Evolutionary conservation across 2,329 filamentous ascomycete species (phyloP).

Genomic region (Cladorrhinum sp.): DNA sequence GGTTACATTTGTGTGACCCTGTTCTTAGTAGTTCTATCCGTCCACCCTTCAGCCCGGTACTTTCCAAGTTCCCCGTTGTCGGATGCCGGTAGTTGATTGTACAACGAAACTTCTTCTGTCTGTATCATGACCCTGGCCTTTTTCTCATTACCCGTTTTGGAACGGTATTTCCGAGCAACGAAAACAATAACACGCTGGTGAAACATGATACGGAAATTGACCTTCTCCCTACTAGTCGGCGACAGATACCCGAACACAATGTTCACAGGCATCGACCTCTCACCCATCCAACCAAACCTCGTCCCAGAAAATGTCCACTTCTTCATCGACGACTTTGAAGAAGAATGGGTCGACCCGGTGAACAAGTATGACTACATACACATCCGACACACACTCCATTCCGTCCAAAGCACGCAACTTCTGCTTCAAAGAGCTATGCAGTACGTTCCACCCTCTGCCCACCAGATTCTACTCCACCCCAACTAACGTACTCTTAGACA

Average conservation of each 20-base stretch:
- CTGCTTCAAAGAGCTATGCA: conserved; percentile 43
- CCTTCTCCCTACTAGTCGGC: conserved; percentile 38
- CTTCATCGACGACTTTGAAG: conserved; percentile 52
- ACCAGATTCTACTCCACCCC: not conserved
- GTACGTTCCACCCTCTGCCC: conserved; percentile 31
- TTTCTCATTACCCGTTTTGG: not conserved
- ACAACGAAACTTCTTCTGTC: not conserved
- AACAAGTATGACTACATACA: conserved; percentile 49
- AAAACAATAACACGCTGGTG: conserved; percentile 18
- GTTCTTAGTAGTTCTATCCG: not conserved
- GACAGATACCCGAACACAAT: conserved; percentile 44
- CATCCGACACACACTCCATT: conserved; percentile 45
- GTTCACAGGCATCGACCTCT: conserved; percentile 50
- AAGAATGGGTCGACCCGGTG: conserved; percentile 47
- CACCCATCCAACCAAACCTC: conserved; percentile 51
- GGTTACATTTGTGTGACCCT: conserved; percentile 19
- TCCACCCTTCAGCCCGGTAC: not conserved
- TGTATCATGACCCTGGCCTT: not conserved
- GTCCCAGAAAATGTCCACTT: conserved; percentile 52
- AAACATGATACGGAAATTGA: conserved; percentile 13
- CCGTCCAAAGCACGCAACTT: conserved; percentile 40
- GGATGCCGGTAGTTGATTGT: conserved; percentile 16
- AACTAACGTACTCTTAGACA: conserved; percentile 36
- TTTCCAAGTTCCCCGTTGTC: conserved; percentile 9
- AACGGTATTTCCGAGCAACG: not conserved